Evolutionary conservation across 371 early-diverging fungal species (phyloP).

Genomic region (Apophysomyces elegans): DNA sequence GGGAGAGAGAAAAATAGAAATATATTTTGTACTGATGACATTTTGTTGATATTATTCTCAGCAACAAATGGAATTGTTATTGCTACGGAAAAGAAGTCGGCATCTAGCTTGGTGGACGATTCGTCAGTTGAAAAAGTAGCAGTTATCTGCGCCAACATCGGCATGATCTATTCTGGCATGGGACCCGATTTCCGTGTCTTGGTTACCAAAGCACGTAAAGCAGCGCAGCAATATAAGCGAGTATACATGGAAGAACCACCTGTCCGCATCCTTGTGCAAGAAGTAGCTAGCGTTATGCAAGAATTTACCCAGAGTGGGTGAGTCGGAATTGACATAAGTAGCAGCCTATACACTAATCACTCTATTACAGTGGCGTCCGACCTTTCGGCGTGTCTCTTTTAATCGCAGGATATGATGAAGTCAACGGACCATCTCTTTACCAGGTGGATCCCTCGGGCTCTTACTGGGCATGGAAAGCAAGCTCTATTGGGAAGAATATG

Average conservation of each 20-base stretch:
- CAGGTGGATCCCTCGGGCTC: conserved; percentile 99
- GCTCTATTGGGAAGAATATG: conserved; percentile 99
- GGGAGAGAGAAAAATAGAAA: too few species aligned
- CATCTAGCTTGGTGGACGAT: conserved; percentile 93
- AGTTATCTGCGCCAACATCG: conserved; percentile 89
- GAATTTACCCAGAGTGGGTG: conserved; percentile 99
- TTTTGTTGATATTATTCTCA: conserved; percentile 24
- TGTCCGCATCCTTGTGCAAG: conserved; percentile 91
- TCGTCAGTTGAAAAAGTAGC: conserved; percentile 89
- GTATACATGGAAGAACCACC: conserved; percentile 97
- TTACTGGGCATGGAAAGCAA: conserved; percentile 98
- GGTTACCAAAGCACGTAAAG: conserved; percentile 93
- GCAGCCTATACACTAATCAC: not conserved
- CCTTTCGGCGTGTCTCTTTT: conserved; percentile 99
- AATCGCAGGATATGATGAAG: conserved; percentile 93
- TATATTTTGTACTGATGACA: not conserved
- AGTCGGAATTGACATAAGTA: conserved; percentile 19
- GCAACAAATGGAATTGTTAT: conserved; percentile 98
- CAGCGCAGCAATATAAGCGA: conserved; percentile 92
- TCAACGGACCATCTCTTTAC: conserved; percentile 89
- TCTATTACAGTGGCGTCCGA: conserved; percentile 87
- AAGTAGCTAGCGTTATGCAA: conserved; percentile 96
- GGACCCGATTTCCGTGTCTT: conserved; percentile 97
- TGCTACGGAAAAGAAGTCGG: conserved; percentile 96
- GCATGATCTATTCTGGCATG: conserved; percentile 99